Conservation (phyloP, 2,329 filamentous ascomycete species). For the Acarospora socialis region DNA sequence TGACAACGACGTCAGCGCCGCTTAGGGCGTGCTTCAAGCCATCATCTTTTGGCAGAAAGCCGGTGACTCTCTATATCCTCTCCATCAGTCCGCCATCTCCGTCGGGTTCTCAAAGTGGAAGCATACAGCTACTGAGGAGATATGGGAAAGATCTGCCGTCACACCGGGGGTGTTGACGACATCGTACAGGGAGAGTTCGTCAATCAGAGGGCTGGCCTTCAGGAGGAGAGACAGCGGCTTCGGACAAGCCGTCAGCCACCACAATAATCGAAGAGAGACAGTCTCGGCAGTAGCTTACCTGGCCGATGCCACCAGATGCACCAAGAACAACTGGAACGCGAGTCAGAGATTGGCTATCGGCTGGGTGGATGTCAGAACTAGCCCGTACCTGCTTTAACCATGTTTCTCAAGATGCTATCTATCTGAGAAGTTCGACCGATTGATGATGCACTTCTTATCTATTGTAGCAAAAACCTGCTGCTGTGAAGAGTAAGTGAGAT, state of each 20-base stretch:
- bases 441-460: too few species aligned
- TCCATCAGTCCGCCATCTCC: conserved; percentile 14
- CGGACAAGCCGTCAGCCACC: conserved; percentile 8
- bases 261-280: neutral
- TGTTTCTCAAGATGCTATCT: too few species aligned
- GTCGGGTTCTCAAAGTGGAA: conserved; percentile 20
- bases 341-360: conserved; percentile 12
- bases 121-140: conserved; percentile 75
- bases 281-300: conserved; percentile 42
- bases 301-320: conserved; percentile 95
- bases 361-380: neutral
- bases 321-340: conserved; percentile 58
- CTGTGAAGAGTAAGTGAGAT: too few species aligned
- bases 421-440: too few species aligned
- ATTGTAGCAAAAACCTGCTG: too few species aligned
- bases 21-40: conserved; percentile 81
- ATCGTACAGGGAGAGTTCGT: conserved; percentile 96
- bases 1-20: conserved; percentile 89
- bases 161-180: conserved; percentile 97
- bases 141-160: conserved; percentile 90
- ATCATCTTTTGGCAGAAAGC: conserved; percentile 73
- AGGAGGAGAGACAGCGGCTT: conserved; percentile 93
- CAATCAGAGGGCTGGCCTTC: conserved; percentile 75
- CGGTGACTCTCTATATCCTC: conserved; percentile 56
- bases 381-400: conserved; percentile 33